Base-by-base conservation (phyloP, 805 yeast species). In the Nakazawaea sp. region DNA sequence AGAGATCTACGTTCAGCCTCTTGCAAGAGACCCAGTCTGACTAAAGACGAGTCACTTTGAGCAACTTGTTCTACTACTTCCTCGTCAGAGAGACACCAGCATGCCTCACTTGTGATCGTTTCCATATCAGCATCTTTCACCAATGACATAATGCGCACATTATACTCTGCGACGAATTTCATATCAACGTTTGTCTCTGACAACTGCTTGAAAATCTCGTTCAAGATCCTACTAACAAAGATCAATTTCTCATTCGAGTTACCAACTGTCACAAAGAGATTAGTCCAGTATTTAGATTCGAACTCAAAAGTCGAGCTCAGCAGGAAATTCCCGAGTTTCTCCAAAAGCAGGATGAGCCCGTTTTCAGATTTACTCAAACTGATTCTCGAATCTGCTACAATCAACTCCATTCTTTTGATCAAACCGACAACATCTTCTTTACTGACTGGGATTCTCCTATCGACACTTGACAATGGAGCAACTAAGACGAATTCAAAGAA, bases 401-500 rank as follows among this genome's bases (percentile, higher is more conserved):
- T 36, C 1, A 55, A 45, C 10, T 50, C 43, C 3, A 73, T 40
- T 45, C 75, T 64, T 30, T 54, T 51, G 1, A 75, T 36, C 1
- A 72, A 49, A 4, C 68, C 72, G 17, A 72, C 61, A 7, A 68
- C 55, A 45, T 79, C 85, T 23, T 70, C 46, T 21, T 66, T 67
- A 10, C 69, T 52, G 7, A 61, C 57, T 3, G 78, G 72, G 18
- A 66, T 49, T 35, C 66, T 62, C 11, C 53, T 45, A 1, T 55
- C 43, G 2, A 72, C 31, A 9, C 50, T 45, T 1, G 47, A 31
- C 9, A 57, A 40, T 2, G 68, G 56, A 1, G 56, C 38, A 4
- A 59, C 46, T 0, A 61, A 46, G 18, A 69, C 43, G 26, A 51
- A 50, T 27, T 66, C 67, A 44, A 59, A 58, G 45, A 57, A 62